Conservation (phyloP, 2,329 filamentous ascomycete genomes). For the Didymella exigua region DNA sequence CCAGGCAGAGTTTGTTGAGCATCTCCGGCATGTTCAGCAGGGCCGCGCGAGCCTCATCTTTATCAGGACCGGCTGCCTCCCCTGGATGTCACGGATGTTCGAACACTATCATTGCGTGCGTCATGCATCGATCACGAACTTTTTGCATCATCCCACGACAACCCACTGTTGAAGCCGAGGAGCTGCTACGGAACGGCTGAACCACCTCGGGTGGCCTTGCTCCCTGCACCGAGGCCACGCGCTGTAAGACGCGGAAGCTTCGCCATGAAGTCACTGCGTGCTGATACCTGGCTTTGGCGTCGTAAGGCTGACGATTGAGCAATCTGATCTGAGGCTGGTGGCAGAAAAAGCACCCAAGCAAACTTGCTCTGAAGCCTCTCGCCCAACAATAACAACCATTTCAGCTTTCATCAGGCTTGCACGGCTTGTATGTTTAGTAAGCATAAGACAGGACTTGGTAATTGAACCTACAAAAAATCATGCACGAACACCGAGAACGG, state of each 20-base stretch:
- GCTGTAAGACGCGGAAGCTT: conserved; percentile 26
- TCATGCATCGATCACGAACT: conserved; percentile 7
- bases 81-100: conserved; percentile 1
- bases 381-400: neutral
- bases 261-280: conserved; percentile 21
- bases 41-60: conserved; percentile 10
- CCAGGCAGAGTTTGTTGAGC: conserved; percentile 20
- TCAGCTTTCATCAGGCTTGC: neutral
- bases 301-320: conserved; percentile 25
- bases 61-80: conserved; percentile 23
- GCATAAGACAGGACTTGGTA: neutral
- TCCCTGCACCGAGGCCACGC: conserved; percentile 23
- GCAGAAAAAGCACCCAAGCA: conserved; percentile 4
- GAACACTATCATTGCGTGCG: neutral
- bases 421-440: neutral
- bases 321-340: conserved; percentile 8
- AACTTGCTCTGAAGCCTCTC: neutral
- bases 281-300: conserved; percentile 7
- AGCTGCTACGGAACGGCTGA: neutral
- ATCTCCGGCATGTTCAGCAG: conserved; percentile 46
- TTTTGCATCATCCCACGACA: conserved; percentile 9
- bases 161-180: conserved; percentile 6
- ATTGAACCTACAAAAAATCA: neutral
- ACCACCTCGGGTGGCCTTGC: conserved; percentile 26
- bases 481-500: conserved; percentile 4